These are phyloP conservation scores for Gyromitra esculenta DNA, from an alignment of 2,329 filamentous ascomycete genomes.

Conservation along the genomic window DNA sequence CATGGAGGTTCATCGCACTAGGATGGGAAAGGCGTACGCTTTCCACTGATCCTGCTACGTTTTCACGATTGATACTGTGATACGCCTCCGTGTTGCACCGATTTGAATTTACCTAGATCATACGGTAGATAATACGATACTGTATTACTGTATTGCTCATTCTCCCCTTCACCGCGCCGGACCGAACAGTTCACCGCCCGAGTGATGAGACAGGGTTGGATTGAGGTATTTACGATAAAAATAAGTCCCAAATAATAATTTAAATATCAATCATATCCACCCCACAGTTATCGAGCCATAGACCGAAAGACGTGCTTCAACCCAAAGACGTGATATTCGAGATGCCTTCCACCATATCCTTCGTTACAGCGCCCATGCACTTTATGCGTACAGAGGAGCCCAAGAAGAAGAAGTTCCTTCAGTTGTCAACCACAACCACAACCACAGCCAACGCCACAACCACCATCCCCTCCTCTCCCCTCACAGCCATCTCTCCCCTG, in stretches of 20 bases:
- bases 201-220: neutral
- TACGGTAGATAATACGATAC: no score
- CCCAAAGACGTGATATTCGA: conserved; percentile 43
- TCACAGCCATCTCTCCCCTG: no score
- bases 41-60: no score
- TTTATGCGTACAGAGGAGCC: conserved; percentile 8
- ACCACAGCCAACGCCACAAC: neutral
- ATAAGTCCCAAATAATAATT: neutral
- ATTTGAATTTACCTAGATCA: no score
- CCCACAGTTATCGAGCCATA: no score
- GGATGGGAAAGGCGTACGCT: no score
- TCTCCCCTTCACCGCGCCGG: conserved; percentile 6
- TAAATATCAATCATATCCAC: no score
- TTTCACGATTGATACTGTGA: no score
- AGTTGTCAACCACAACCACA: conserved; percentile 15
- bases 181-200: conserved; percentile 4
- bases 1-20: no score
- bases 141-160: neutral
- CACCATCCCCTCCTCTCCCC: no score
- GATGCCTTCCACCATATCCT: conserved; percentile 51
- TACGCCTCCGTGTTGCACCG: no score
- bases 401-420: conserved; percentile 35
- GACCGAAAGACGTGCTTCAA: no score
- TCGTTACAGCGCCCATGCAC: conserved; percentile 29
- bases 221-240: conserved; percentile 22